phyloP scores from a whole-genome alignment of 768 basidiomycete species.

The Russula virescens region DNA sequence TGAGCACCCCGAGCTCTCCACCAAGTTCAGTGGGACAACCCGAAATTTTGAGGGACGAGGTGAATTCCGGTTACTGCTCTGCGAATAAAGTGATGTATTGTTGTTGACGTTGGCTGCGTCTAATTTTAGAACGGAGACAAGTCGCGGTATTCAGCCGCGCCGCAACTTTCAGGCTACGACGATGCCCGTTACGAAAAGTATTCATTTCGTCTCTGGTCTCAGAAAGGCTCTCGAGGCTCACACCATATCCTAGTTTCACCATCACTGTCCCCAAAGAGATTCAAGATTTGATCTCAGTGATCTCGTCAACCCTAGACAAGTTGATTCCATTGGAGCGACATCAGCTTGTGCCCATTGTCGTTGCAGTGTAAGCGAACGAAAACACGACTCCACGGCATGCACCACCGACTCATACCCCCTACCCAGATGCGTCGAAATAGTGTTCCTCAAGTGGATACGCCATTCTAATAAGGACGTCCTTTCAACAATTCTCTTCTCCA shows the following conservation, averaged over 20 bases:
- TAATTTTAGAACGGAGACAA: not conserved
- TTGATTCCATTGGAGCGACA: not conserved
- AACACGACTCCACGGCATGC: not conserved
- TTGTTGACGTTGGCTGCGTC: not conserved
- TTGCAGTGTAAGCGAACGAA: conserved; percentile 1
- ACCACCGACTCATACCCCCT: not conserved
- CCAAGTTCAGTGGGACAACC: not conserved
- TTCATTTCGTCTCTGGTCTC: not conserved
- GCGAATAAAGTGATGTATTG: too few species aligned
- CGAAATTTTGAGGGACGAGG: not conserved
- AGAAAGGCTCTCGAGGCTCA: not conserved
- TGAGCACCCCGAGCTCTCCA: not conserved
- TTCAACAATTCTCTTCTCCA: not conserved
- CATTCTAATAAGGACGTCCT: not conserved
- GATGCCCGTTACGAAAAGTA: not conserved
- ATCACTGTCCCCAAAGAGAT: not conserved
- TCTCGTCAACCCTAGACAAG: not conserved
- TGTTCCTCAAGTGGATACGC: not conserved
- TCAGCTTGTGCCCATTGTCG: not conserved
- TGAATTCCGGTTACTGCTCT: not conserved
- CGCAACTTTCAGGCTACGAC: not conserved
- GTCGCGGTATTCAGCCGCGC: not conserved
- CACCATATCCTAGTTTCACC: not conserved
- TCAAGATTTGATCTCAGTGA: not conserved
- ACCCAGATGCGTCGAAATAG: not conserved